These are phyloP conservation scores for Candida gigantensis DNA, from an alignment of 1,139 yeast species.

Conservation along the genomic window DNA sequence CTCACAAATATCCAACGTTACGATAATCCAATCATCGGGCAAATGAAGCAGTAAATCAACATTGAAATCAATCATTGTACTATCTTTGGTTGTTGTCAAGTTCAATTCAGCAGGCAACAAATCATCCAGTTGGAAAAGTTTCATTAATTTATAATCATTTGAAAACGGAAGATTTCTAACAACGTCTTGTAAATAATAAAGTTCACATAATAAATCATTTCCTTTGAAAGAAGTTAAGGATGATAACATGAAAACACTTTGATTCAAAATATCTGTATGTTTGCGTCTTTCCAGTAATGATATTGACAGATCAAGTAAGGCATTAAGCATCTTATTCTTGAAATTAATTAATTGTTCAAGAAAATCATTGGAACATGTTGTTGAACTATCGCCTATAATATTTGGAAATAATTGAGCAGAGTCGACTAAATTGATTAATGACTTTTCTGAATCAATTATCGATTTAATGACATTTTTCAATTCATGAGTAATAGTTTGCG, in stretches of 20 bases:
- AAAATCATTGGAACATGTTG: constrained; percentile 4
- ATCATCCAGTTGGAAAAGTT: constrained; percentile 10
- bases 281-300: constrained; percentile 11
- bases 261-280: constrained; percentile 5
- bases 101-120: constrained; percentile 13
- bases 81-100: neutral
- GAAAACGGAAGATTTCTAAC: constrained; percentile 32
- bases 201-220: constrained; percentile 23
- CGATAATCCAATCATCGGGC: constrained; percentile 59
- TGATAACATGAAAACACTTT: constrained; percentile 28
- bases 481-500: neutral
- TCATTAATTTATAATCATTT: constrained; percentile 27
- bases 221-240: constrained; percentile 23
- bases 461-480: neutral
- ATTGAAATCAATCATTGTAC: constrained; percentile 10
- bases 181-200: constrained; percentile 37
- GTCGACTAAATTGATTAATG: constrained; percentile 6
- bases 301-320: constrained; percentile 9
- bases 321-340: constrained; percentile 20
- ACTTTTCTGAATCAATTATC: neutral
- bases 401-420: constrained; percentile 19
- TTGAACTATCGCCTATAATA: constrained; percentile 11
- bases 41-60: constrained; percentile 21
- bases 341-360: constrained; percentile 20
- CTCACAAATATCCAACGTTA: constrained; percentile 65